Conservation (phyloP, 352 stramenopile species). For the Globisporangium heterothallicum region DNA sequence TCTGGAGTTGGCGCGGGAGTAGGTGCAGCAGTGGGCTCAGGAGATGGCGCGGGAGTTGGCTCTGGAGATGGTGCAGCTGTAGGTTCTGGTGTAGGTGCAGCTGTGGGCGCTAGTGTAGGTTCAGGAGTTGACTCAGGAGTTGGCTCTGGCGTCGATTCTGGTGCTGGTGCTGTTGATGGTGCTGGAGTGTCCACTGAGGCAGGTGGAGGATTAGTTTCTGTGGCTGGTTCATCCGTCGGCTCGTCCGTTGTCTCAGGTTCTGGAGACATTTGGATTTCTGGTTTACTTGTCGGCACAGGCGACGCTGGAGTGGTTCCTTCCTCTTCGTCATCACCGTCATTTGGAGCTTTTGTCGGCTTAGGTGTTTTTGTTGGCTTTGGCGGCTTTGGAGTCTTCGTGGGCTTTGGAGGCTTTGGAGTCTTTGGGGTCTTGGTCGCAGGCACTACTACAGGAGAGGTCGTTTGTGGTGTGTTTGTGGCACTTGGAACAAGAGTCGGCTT, state of each 20-base stretch:
- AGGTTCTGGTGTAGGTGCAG: not conserved
- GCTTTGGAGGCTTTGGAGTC: not conserved
- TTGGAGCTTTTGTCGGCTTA: conserved; percentile 1
- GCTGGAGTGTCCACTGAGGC: not conserved
- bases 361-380: conserved; percentile 6
- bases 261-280: not conserved
- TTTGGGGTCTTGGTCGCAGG: not conserved
- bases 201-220: not conserved
- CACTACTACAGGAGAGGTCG: too few relatives aligned
- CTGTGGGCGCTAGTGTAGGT: conserved; percentile 7
- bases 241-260: not conserved
- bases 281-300: not conserved
- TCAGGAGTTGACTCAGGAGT: conserved; percentile 10
- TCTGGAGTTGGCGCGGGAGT: conserved; percentile 7
- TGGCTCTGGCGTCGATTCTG: conserved; percentile 12
- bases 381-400: conserved; percentile 1
- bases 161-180: conserved; percentile 14
- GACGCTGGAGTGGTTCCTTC: conserved; percentile 1
- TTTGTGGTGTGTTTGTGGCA: not conserved
- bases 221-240: not conserved
- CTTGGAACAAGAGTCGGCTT: not conserved
- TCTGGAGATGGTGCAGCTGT: conserved; percentile 5
- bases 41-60: conserved; percentile 1
- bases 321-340: not conserved
- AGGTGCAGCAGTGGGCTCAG: not conserved